Base-by-base conservation (phyloP, 2,329 filamentous ascomycete species). In the Teratosphaeria gauchensis region DNA sequence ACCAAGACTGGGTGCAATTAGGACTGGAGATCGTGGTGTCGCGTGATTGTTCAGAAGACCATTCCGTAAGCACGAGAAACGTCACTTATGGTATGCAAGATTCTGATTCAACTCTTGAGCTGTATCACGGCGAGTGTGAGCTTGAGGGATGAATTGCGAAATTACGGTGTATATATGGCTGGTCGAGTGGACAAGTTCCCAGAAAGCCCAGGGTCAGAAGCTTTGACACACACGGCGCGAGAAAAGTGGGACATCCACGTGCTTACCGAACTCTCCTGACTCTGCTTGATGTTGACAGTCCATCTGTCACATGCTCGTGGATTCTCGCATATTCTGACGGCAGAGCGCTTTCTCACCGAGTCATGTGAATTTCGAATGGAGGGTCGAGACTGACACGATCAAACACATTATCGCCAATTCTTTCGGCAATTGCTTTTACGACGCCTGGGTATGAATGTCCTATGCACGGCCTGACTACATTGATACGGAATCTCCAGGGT, bases 1-100 rank as follows among this genome's bases (percentile, higher is more conserved):
- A 57, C 56, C 59, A 58, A 33, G 19, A 48, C 42, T 48, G 42
- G 42, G 42, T 48, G 42, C 42, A 48, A 48, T 48, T 48, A 21
- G 19, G 19, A n/a, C 42, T 48, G 42, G 24, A 48, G 42, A 48
- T 48, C n/a, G 19, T 28, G 19, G 19, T 48, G 42, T 48, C 42
- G 42, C n/a, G 42, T 48, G 42, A 48, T 21, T 2, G n/a, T 21
- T 48, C 42, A 48, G 19, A 48, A 48, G 42, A 48, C 42, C 42
- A 48, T 48, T 35, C 42, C 42, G 42, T 48, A 16, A 1, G 16
- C 16, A 21, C 3, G 1, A 19, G 6, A 11, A 9, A n/a, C 5
- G n/a, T 21, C 4, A 4, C 8, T 19, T 48, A 19, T 48, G 1
- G 16, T 19, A 24, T 21, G n/a, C 19, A 21, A 21, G 42, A 19